Evolutionary conservation across 208 protist species (phyloP), one percentile per base, ranked within the genome.

Genomic region (Leishmania amazonensis): DNA sequence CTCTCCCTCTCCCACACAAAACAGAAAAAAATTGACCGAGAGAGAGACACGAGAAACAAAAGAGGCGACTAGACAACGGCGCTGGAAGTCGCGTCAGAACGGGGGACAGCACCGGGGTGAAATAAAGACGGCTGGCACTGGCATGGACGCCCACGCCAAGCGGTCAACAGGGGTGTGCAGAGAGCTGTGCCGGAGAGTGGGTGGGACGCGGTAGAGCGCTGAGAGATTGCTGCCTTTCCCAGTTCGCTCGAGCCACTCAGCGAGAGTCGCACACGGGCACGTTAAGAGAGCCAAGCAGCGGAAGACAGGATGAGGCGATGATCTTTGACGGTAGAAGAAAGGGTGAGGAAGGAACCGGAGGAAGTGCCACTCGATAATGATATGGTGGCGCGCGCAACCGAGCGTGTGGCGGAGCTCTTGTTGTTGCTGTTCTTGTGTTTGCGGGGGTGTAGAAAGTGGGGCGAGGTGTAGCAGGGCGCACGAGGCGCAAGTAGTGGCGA

Each of bases 271-370:
- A 21, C 57, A 62, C 6, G 13, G 57, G 31, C 19, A 73, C 38
- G 58, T 64, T 87, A 86, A 75, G 28, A 81, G 45, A 81, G n/a
- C 38, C 13, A 24, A 62, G 28, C 24, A 62, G 57, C 57, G 24
- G 24, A 62, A 31, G 57, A 15, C 9, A 62, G 7, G 57, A 31
- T 62, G 24, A 1, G 0, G 57, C 31, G 57, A 13, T 31, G 17
- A 24, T 31, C 17, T 62, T 24, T 7, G 35, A 35, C 64, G 9
- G 64, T 1, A 45, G 38, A 42, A 35, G 9, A 28, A 35, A 9
- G 15, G 9, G 6, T n/a, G 0, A 2, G 0, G 9, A 2, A 11
- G 60, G 60, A 67, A 35, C 7, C 60, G 60, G 15, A 70, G 28
- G 3, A 70, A 35, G 13, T 35, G 35, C 57, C 9, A 62, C 9